A percentile compares a stretch with the other conserved stretches of the same genome.
These are phyloP conservation scores for Tephrocybe sp. DNA, from an alignment of 768 basidiomycete species.

Conservation along the genomic window DNA sequence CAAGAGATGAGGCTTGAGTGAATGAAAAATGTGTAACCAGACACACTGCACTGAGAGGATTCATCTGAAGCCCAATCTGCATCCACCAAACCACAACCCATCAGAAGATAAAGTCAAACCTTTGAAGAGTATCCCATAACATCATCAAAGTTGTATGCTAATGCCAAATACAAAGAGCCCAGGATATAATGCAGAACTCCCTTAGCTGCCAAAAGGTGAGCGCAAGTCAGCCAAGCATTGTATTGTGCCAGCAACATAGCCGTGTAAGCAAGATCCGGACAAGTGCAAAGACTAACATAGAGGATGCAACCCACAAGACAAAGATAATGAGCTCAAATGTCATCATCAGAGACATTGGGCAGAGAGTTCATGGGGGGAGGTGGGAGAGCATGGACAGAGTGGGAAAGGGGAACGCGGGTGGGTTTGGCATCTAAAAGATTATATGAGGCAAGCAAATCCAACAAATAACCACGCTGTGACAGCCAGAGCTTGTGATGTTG, in stretches of 20 bases:
- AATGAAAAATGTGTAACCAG: conserved; percentile 21
- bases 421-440: conserved; percentile 5
- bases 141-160: conserved; percentile 16
- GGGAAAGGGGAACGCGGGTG: background rate
- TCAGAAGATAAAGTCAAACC: background rate
- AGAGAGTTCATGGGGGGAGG: conserved; percentile 6
- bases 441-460: conserved; percentile 10
- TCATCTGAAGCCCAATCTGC: conserved; percentile 31
- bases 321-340: conserved; percentile 18
- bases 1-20: conserved; percentile 18
- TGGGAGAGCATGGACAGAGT: background rate
- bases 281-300: conserved; percentile 29
- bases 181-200: conserved; percentile 30
- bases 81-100: conserved; percentile 23
- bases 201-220: conserved; percentile 33
- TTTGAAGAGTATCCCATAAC: too few species aligned
- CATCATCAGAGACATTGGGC: conserved; percentile 12
- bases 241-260: conserved; percentile 29
- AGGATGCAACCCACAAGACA: conserved; percentile 24
- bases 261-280: conserved; percentile 33
- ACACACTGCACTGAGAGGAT: conserved; percentile 19
- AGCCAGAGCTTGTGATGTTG: conserved; percentile 7
- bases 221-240: conserved; percentile 11
- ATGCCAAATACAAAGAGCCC: conserved; percentile 22
- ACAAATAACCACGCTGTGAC: conserved; percentile 13